Evolutionary conservation across 495 filamentous ascomycete genomes (phyloP), one percentile per base, ranked within the genome.

Genomic region (Aspergillus nidulans): DNA sequence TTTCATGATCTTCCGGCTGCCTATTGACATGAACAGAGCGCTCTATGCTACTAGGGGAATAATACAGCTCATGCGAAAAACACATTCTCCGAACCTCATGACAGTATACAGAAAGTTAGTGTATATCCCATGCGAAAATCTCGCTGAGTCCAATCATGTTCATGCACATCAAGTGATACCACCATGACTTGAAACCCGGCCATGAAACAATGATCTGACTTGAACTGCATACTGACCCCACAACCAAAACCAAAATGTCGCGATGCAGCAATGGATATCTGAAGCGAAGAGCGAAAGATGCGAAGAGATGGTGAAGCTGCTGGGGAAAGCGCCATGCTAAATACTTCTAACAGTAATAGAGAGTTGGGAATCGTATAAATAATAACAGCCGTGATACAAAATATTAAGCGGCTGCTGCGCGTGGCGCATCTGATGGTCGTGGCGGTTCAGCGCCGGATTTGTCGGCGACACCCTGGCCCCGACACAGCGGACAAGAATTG

Each of bases 401-500:
- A 46, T 21, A 15, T 53, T 40, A 60, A 58, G 50, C 68, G 16
- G 66, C 58, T 18, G 68, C 43, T 30, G 63, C 57, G 44, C 59
- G 58, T 42, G 57, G 66, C 44, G 63, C 41, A 25, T 58, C 59
- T 12, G 59, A 41, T 36, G 13, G 32, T 39, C 15, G 30, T 4
- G 61, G 16, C 9, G 64, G 45, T 23, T 57, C 60, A 52, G 62
- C 24, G 38, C 56, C 64, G 6, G 69, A 53, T 1, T 69, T 68
- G 58, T 77, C 75, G 48, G 61, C 55, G 1, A 90, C 87, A 23
- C 87, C 87, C 65, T 87, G 82, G 24, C 85, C 83, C 58, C 87
- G 75, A 63, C 87, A 90, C 2, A 90, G 75, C 23, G 87, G 87
- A 54, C 87, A 90, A 1, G 87, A 90, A 65, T 90, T 90, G 56